phyloP scores from a whole-genome alignment of 176 grass and related monocot genomes.

The Avena sativa region DNA sequence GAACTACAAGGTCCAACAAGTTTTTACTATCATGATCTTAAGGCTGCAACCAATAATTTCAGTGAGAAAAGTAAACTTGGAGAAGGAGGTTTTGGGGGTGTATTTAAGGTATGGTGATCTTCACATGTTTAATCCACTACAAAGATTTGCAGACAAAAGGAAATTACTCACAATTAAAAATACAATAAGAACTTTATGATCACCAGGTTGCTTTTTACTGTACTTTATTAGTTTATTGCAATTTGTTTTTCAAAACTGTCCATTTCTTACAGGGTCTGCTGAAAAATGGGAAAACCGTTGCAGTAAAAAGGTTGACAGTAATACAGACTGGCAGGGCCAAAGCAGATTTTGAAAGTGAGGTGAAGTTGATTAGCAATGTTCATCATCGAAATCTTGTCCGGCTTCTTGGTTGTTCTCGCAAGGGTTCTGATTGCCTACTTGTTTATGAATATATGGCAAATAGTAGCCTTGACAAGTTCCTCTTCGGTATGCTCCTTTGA shows the following conservation, averaged over 20 bases:
- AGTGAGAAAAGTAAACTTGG: slow-evolving; percentile 78
- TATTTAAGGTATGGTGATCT: slow-evolving; percentile 63
- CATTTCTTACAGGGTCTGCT: slow-evolving; percentile 60
- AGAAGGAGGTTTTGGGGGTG: slow-evolving; percentile 85
- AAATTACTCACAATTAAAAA: background rate
- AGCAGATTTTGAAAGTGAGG: slow-evolving; percentile 76
- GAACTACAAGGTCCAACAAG: slow-evolving; percentile 69
- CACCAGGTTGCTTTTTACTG: slow-evolving; percentile 4
- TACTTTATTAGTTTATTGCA: slow-evolving; percentile 14
- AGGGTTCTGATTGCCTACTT: slow-evolving; percentile 67
- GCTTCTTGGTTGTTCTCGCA: slow-evolving; percentile 79
- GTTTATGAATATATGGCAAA: slow-evolving; percentile 97
- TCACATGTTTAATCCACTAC: slow-evolving; percentile 19
- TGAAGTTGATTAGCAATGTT: slow-evolving; percentile 92
- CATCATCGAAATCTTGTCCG: slow-evolving; percentile 84
- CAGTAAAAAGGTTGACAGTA: slow-evolving; percentile 72
- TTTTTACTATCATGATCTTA: slow-evolving; percentile 75
- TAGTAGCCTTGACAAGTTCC: slow-evolving; percentile 84
- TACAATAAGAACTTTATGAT: slow-evolving; percentile 13
- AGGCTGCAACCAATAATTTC: slow-evolving; percentile 74
- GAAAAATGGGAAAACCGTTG: slow-evolving; percentile 84
- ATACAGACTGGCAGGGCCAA: slow-evolving; percentile 55
- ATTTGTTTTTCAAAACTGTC: slow-evolving; percentile 7
- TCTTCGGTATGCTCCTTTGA: slow-evolving; percentile 65
- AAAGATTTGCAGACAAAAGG: background rate